Base-by-base conservation (phyloP, 768 basidiomycete genomes). In the Lenzites betulinus region DNA sequence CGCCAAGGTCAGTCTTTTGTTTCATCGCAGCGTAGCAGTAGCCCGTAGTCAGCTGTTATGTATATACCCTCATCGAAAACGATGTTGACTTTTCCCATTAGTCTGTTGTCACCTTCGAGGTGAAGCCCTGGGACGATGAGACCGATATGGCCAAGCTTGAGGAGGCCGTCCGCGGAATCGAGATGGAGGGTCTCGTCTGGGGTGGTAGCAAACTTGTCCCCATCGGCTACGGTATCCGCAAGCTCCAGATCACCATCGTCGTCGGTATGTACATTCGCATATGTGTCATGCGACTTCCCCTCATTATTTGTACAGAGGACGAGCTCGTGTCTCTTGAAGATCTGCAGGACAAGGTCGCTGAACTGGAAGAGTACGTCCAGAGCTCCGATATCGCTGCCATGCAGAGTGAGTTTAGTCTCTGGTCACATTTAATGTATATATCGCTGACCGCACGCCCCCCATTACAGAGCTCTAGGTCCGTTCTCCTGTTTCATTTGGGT, bases 71-170 rank as follows among this genome's bases (percentile, higher is more conserved):
- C 48, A 13, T 48, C 22, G 59, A 52, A 48, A 26, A 58, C 20
- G 47, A 47, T 46, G 60, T 58, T 58, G 46, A 44, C 46, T 25
- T 59, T 58, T 12, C 49, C 28, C 41, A 41, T 57, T 58, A 98
- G 94, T 98, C 97, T 66, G 87, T 99, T 63, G 97, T 99, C 51
- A 99, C 96, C 48, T 79, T 98, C 67, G 96, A 98, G 67, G 95
- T 99, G 64, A 99, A 99, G 79, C 95, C 96, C 41, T 97, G 95
- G 96, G 96, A 98, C 74, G 96, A 98, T 72, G 95, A 97, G 80
- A 99, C 97, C 51, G 93, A 98, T 76, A 95, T 99, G 95, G 82
- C 71, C 44, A 90, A 79, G 51, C 81, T 98, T 67, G 96, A 98
- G 77, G 75, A 80, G 16, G 70, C 83, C 42, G 96, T 98, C 55